Evolutionary conservation across 345 rosid species (phyloP).

Genomic region (Lumnitzera littorea): DNA sequence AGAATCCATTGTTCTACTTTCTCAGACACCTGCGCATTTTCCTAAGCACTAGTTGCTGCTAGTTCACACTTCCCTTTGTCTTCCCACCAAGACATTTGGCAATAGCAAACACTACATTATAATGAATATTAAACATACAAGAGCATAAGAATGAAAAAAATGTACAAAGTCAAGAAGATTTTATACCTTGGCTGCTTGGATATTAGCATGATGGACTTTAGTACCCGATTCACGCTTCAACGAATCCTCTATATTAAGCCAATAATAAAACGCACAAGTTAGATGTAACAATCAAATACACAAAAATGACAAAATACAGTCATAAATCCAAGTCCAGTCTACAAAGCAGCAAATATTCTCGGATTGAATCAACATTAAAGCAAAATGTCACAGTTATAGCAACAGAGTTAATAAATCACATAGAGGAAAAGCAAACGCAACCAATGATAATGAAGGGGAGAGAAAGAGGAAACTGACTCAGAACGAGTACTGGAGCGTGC

Average conservation of each 20-base stretch:
- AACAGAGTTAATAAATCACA: background rate
- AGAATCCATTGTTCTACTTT: no score
- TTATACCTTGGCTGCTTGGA: slow-evolving; percentile 75
- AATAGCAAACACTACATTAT: background rate
- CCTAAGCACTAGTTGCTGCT: no score
- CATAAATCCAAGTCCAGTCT: background rate
- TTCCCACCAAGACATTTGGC: background rate
- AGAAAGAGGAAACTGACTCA: slow-evolving; percentile 38
- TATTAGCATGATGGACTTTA: slow-evolving; percentile 88
- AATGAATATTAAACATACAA: slow-evolving; percentile 1
- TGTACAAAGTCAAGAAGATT: background rate
- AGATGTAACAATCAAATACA: slow-evolving; percentile 1
- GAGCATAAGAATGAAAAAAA: background rate
- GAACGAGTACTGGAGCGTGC: slow-evolving; percentile 84
- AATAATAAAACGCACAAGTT: slow-evolving; percentile 5
- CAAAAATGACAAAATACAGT: background rate
- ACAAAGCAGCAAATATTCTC: background rate
- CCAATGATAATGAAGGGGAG: background rate
- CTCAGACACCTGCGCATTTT: no score
- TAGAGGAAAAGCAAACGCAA: background rate
- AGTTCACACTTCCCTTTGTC: no score
- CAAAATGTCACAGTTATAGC: background rate
- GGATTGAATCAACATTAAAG: no score
- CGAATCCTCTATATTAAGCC: slow-evolving; percentile 62
- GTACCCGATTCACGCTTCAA: slow-evolving; percentile 89